phyloP scores from a whole-genome alignment of 202 grass and related monocot species.

The Setaria viridis region DNA sequence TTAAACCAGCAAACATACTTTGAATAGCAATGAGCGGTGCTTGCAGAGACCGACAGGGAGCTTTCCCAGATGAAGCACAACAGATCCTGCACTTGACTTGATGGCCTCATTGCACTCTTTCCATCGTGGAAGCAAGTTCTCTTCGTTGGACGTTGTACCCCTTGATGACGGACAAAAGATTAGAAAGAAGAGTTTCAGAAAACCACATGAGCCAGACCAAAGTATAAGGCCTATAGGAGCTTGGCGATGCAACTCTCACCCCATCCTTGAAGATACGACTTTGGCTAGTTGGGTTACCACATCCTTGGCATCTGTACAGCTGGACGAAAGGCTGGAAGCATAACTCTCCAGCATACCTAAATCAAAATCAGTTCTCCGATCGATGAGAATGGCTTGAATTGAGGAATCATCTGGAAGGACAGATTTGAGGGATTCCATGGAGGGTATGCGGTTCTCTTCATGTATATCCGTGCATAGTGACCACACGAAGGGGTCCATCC shows the following conservation, averaged over 20 bases:
- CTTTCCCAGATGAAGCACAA: conserved; percentile 75
- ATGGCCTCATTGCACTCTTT: conserved; percentile 69
- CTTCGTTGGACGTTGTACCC: conserved; percentile 68
- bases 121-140: conserved; percentile 70
- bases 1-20: conserved; percentile 54
- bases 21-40: conserved; percentile 94
- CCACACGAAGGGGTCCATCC: conserved; percentile 96
- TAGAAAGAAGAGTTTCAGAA: not conserved
- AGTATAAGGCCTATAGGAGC: conserved; percentile 21
- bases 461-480: conserved; percentile 79
- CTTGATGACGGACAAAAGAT: conserved; percentile 44
- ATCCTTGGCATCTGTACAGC: conserved; percentile 64
- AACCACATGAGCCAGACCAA: not conserved
- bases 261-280: conserved; percentile 84
- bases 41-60: conserved; percentile 86
- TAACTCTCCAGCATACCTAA: conserved; percentile 69
- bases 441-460: conserved; percentile 82
- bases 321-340: conserved; percentile 62
- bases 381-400: conserved; percentile 76
- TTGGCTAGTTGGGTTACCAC: conserved; percentile 84
- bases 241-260: conserved; percentile 52
- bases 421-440: conserved; percentile 68
- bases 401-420: conserved; percentile 70
- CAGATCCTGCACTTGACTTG: conserved; percentile 69
- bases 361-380: conserved; percentile 73